Base-by-base conservation (phyloP, 495 filamentous ascomycete genomes). In the Podospora didyma region DNA sequence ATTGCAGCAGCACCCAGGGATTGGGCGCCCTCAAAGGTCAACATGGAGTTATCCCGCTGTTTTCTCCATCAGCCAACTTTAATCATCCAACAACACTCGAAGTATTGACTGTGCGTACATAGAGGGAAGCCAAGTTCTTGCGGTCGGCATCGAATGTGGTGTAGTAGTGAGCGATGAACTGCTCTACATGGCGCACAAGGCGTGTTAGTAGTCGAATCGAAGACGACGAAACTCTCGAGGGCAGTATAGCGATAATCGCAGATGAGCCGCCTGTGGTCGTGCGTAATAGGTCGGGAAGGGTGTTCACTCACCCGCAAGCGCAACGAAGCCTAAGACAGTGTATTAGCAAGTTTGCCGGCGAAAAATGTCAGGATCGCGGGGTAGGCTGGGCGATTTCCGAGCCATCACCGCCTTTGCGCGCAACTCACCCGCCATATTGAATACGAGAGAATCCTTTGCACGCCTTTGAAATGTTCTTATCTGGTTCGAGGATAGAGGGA, bases 121-220 rank as follows among this genome's bases (percentile, higher is more conserved):
- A 97, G 74, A 97, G 88, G 48, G 72, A 62, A 2, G 72, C 75
- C 22, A 97, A 79, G 11, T 67, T 59, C 21, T 58, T 58, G 54
- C 91, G 86, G 69, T 88, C 69, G 47, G 56, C 47, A 70, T 96
- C 92, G 73, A 97, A 96, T 49, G 84, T 86, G 54, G 83, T 73
- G 79, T 96, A 96, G 86, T 96, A 97, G 79, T 86, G 92, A 22
- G 83, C 56, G 49, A 90, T 85, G 73, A 97, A 97, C 65, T 92
- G 77, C 60, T 80, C 92, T 97, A 69, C 50, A 12, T 17, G 48
- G 53, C 24, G 17, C 51, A 37, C 46, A 31, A 20, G n/a, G 17
- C 42, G 20, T 12, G 23, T 62, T 53, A 54, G 61, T 49, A 35
- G 16, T 28, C 20, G 28, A 22, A 17, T n/a, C 0, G 49, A 22